A percentile compares a stretch with the other conserved stretches of the same genome.
phyloP scores from a whole-genome alignment of 257 asterid genomes.

The Knoxia roxburghii region DNA sequence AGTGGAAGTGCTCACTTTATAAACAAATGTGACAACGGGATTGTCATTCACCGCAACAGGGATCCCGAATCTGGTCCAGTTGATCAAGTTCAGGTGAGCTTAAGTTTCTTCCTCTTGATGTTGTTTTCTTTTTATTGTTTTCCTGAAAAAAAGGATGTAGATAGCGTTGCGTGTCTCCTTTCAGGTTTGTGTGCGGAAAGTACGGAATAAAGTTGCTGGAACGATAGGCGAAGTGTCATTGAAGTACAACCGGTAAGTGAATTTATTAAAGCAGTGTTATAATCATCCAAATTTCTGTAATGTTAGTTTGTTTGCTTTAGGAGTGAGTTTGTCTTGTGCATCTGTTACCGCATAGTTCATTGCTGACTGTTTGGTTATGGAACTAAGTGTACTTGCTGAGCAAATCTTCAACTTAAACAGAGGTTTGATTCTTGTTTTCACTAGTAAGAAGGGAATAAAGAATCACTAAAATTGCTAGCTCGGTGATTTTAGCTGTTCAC shows the following conservation, averaged over 20 bases:
- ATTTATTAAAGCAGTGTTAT: too few relatives aligned
- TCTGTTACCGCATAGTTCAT: not conserved
- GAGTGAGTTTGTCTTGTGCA: not conserved
- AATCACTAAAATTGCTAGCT: not conserved
- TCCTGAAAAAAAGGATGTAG: not conserved
- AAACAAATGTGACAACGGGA: slow-evolving; percentile 95
- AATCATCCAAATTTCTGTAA: not conserved
- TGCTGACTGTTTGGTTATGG: not conserved
- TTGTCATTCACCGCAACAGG: slow-evolving; percentile 87
- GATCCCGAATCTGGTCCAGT: slow-evolving; percentile 80
- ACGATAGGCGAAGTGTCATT: slow-evolving; percentile 82
- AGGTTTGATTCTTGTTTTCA: not conserved
- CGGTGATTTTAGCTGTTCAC: not conserved
- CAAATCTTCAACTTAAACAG: not conserved
- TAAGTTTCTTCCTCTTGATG: not conserved
- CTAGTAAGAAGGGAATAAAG: not conserved
- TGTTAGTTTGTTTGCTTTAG: not conserved
- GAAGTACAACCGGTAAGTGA: slow-evolving; percentile 64
- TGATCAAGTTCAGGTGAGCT: slow-evolving; percentile 75
- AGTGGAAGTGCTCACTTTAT: slow-evolving; percentile 99
- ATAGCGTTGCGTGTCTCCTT: slow-evolving; percentile 9
- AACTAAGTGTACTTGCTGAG: not conserved
- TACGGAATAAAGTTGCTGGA: slow-evolving; percentile 88
- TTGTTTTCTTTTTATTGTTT: not conserved
- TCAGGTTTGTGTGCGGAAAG: slow-evolving; percentile 89